phyloP scores from a whole-genome alignment of 2,329 filamentous ascomycete genomes.

The Didymella pomorum region DNA sequence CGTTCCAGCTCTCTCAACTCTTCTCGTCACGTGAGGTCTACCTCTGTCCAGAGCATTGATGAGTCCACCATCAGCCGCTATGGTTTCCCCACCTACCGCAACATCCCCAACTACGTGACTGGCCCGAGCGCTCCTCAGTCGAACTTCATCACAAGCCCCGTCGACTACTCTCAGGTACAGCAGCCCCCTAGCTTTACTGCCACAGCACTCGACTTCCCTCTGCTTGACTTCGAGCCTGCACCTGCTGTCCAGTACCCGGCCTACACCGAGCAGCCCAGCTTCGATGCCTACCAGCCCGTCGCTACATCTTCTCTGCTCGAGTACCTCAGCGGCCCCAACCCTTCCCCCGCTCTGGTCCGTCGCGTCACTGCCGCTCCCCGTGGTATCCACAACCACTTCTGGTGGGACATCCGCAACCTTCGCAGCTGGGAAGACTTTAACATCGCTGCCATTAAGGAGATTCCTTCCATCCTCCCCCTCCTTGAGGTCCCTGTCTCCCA shows the following conservation, averaged over 20 bases:
- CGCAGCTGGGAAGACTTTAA: slow-evolving; percentile 85
- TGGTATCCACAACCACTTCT: slow-evolving; percentile 81
- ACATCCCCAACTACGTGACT: slow-evolving; percentile 68
- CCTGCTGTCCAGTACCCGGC: slow-evolving; percentile 56
- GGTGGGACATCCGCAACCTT: slow-evolving; percentile 94
- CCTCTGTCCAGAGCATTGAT: slow-evolving; percentile 74
- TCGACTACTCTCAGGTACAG: slow-evolving; percentile 44
- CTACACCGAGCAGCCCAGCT: slow-evolving; percentile 49
- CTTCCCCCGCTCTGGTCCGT: slow-evolving; percentile 81
- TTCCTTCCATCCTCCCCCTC: slow-evolving; percentile 76
- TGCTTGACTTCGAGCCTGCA: slow-evolving; percentile 49
- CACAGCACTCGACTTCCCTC: slow-evolving; percentile 43
- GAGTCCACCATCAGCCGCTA: slow-evolving; percentile 71
- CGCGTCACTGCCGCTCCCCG: slow-evolving; percentile 76
- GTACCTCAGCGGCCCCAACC: slow-evolving; percentile 82
- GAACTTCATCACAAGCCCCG: slow-evolving; percentile 51
- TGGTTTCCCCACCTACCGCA: slow-evolving; percentile 85
- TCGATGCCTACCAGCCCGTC: slow-evolving; percentile 48
- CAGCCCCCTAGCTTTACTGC: slow-evolving; percentile 45
- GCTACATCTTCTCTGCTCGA: slow-evolving; percentile 73
- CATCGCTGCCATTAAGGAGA: slow-evolving; percentile 71
- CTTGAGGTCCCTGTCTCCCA: slow-evolving; percentile 69
- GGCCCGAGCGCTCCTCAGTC: slow-evolving; percentile 47
- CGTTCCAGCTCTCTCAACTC: slow-evolving; percentile 70
- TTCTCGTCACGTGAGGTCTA: slow-evolving; percentile 59